Conservation (phyloP, 495 filamentous ascomycete genomes). For the Tricharina praecox region DNA sequence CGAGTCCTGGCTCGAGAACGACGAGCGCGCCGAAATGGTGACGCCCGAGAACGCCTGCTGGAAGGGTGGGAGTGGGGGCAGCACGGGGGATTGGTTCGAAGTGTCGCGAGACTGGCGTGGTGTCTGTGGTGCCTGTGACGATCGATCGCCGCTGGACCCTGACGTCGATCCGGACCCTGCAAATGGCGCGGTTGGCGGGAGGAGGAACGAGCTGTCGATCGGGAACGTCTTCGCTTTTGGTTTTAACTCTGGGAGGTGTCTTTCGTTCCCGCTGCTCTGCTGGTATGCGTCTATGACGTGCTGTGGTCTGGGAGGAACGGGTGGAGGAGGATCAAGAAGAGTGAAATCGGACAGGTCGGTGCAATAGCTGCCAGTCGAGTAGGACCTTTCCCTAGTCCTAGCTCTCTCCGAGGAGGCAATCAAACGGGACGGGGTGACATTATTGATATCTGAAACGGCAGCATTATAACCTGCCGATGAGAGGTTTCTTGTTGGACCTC, state of each 20-base stretch:
- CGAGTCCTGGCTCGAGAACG: neutral
- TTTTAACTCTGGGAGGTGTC: neutral
- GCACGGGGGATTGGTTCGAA: conserved; percentile 16
- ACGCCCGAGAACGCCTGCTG: conserved; percentile 22
- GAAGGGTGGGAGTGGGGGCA: conserved; percentile 24
- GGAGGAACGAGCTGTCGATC: conserved; percentile 1
- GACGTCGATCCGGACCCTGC: neutral
- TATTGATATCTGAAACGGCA: no score
- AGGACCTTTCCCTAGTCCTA: neutral
- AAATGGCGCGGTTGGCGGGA: conserved; percentile 3
- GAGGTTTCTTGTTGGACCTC: neutral
- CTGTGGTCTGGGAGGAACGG: neutral
- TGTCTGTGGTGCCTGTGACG: no score
- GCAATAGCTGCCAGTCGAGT: neutral
- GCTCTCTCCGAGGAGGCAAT: neutral
- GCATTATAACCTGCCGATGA: no score
- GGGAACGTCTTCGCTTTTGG: neutral
- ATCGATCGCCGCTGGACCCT: no score
- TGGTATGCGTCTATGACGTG: neutral
- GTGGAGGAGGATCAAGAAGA: neutral
- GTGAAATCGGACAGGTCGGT: neutral
- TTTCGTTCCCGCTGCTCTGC: neutral
- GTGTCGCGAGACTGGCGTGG: neutral
- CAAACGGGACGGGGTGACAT: neutral
- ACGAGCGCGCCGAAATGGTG: conserved; percentile 6